A percentile compares a stretch with the other conserved stretches of the same genome.
Conservation (phyloP, 345 rosid species). For the Angophora floribunda region DNA sequence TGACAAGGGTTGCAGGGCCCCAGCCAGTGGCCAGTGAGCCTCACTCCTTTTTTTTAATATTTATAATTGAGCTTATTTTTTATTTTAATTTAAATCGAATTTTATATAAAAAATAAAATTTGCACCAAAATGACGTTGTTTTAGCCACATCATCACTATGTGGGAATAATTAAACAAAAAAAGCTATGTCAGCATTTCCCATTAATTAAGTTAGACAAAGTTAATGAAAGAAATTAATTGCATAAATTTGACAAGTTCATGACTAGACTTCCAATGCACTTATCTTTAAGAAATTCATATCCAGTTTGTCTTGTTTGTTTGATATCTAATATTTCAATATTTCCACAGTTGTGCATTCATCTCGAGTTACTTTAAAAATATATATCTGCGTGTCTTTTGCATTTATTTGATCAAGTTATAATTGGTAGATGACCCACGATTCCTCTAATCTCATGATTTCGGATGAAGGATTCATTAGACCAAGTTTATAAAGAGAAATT, state of each 20-base stretch:
- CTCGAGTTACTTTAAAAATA: no score
- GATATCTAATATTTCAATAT: neutral
- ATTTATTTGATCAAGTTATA: neutral
- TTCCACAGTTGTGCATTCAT: neutral
- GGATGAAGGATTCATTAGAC: neutral
- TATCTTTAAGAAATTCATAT: fast-evolving
- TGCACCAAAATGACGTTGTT: fast-evolving
- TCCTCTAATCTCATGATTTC: neutral
- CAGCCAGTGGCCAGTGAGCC: no score
- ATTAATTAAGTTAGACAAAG: fast-evolving
- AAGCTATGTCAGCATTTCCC: no score
- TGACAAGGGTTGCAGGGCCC: no score
- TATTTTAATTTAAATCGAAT: no score
- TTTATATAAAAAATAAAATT: no score
- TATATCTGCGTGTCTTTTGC: neutral
- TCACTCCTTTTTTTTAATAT: no score
- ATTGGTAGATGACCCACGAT: neutral
- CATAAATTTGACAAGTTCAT: no score
- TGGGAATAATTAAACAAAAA: no score
- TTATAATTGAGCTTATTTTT: no score
- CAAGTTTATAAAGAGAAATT: neutral
- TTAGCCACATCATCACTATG: no score
- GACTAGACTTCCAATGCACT: fast-evolving
- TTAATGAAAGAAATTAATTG: fast-evolving
- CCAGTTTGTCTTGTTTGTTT: neutral